phyloP scores from a whole-genome alignment of 2,329 filamentous ascomycete species.

The Botryosphaeria dothidea region DNA sequence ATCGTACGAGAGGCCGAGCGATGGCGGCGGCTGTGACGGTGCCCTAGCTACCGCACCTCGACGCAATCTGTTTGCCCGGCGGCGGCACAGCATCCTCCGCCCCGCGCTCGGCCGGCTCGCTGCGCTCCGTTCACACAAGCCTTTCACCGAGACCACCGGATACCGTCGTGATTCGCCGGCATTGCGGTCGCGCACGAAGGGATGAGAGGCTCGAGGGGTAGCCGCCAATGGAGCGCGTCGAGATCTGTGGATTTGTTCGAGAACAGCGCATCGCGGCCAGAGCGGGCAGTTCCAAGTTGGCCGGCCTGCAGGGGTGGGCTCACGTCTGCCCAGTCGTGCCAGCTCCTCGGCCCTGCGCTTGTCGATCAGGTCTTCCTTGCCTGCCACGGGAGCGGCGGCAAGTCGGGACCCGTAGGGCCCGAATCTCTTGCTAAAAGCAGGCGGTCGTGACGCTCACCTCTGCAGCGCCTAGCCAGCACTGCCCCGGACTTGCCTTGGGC shows the following conservation, averaged over 20 bases:
- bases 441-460: constrained; percentile 6
- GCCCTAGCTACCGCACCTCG: neutral
- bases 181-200: neutral
- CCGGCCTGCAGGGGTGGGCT: neutral
- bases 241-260: neutral
- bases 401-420: neutral
- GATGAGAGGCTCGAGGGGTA: neutral
- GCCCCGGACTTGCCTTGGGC: neutral
- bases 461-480: neutral
- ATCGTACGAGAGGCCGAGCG: neutral
- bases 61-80: neutral
- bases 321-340: constrained; percentile 3
- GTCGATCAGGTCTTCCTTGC: constrained; percentile 11
- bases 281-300: neutral
- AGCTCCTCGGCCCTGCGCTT: constrained; percentile 13
- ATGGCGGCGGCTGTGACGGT: neutral
- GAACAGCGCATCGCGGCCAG: constrained; percentile 4
- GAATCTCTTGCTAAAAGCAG: constrained; percentile 8
- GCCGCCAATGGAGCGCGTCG: neutral
- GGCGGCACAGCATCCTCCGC: constrained; percentile 12
- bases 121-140: neutral
- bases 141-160: neutral
- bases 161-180: neutral
- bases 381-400: constrained; percentile 4
- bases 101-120: constrained; percentile 3